phyloP scores from a whole-genome alignment of 768 basidiomycete genomes.

The Xerocomellus chrysenteron region DNA sequence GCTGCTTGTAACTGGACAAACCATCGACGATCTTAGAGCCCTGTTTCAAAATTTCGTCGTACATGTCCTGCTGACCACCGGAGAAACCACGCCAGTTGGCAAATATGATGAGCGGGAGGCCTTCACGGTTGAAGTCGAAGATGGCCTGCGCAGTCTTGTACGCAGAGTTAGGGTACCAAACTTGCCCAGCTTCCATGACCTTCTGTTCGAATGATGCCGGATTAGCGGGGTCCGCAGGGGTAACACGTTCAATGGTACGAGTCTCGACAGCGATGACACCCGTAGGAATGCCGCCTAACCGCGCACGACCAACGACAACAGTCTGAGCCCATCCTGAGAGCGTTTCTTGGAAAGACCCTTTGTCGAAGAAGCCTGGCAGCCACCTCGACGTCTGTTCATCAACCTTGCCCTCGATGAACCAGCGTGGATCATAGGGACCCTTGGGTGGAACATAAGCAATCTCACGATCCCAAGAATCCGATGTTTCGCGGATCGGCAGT shows the following conservation, averaged over 20 bases:
- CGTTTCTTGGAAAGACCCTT: constrained; percentile 97
- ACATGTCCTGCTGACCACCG: constrained; percentile 99
- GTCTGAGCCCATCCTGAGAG: constrained; percentile 99
- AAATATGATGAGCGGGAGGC: constrained; percentile 95
- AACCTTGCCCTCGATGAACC: constrained; percentile 94
- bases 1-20: constrained; percentile 93
- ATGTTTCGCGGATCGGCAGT: constrained; percentile 71
- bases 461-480: constrained; percentile 89
- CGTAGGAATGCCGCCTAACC: constrained; percentile 94
- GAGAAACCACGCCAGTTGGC: constrained; percentile 99
- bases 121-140: constrained; percentile 97
- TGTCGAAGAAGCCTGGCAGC: constrained; percentile 94
- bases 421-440: constrained; percentile 93
- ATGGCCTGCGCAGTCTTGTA: constrained; percentile 99
- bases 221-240: constrained; percentile 98
- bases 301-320: constrained; percentile 94
- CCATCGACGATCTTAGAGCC: constrained; percentile 99
- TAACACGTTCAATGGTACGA: constrained; percentile 92
- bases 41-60: constrained; percentile 95
- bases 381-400: constrained; percentile 79
- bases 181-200: constrained; percentile 99
- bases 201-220: constrained; percentile 94
- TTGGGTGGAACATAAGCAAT: constrained; percentile 91
- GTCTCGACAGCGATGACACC: constrained; percentile 99
- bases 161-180: constrained; percentile 99